Evolutionary conservation across 257 asterid genomes (phyloP).

Genomic region (Vinca minor): DNA sequence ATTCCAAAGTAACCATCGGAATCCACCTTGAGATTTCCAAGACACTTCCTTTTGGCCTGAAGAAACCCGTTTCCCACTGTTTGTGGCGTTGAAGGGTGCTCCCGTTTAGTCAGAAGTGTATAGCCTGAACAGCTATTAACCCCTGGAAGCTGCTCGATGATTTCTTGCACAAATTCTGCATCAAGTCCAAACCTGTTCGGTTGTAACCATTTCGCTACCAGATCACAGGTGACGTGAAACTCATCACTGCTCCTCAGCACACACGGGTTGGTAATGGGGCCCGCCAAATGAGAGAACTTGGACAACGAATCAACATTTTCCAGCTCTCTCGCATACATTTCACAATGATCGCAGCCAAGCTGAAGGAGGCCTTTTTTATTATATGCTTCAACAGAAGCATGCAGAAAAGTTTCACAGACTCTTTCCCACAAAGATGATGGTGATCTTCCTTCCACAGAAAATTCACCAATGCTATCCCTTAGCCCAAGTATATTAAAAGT

Average conservation of each 20-base stretch:
- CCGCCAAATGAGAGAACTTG: conserved; percentile 46
- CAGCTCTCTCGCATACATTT: conserved; percentile 23
- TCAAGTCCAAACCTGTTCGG: conserved; percentile 76
- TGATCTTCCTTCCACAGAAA: conserved; percentile 64
- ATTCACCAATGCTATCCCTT: conserved; percentile 55
- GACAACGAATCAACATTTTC: conserved; percentile 40
- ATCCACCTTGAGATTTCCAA: conserved; percentile 18
- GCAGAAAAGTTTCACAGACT: conserved; percentile 43
- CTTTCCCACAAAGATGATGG: conserved; percentile 66
- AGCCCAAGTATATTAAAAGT: conserved; percentile 25
- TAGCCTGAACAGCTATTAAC: conserved; percentile 53
- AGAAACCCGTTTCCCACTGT: conserved; percentile 79
- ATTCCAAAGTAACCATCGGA: conserved; percentile 30
- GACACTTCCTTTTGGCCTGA: conserved; percentile 49
- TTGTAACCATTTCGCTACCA: conserved; percentile 59
- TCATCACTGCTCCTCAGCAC: conserved; percentile 41
- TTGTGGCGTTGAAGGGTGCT: conserved; percentile 30
- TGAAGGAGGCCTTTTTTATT: conserved; percentile 54
- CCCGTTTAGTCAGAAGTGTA: conserved; percentile 46
- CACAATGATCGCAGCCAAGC: conserved; percentile 62
- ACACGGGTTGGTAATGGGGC: conserved; percentile 31
- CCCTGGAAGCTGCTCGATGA: conserved; percentile 77
- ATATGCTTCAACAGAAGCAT: conserved; percentile 39
- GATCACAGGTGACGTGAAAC: conserved; percentile 44
- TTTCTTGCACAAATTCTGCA: conserved; percentile 81